These are phyloP conservation scores for Lathyrus aphaca DNA, from an alignment of 306 rosid species.

Conservation along the genomic window DNA sequence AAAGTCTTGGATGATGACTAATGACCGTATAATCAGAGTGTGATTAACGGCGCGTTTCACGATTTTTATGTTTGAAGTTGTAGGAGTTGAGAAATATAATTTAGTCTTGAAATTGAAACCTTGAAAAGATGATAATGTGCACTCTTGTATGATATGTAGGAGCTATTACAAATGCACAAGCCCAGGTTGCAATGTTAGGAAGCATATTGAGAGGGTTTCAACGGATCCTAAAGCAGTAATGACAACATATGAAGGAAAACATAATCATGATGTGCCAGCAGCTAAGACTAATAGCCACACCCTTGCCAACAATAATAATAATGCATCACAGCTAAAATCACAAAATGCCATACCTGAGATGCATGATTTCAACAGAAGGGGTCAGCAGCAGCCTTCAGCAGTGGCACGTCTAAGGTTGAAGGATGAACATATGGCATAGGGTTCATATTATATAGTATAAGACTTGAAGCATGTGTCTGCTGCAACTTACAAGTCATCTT, in stretches of 20 bases:
- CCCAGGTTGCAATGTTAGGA: slow-evolving; percentile 74
- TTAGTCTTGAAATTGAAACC: background rate
- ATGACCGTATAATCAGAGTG: no score
- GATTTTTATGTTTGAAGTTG: background rate
- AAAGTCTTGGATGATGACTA: no score
- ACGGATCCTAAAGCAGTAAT: slow-evolving; percentile 87
- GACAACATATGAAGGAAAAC: slow-evolving; percentile 91
- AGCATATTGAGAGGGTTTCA: slow-evolving; percentile 86
- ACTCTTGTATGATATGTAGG: slow-evolving; percentile 48
- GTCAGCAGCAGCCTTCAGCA: slow-evolving; percentile 45
- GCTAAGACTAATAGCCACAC: slow-evolving; percentile 73
- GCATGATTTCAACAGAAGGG: slow-evolving; percentile 41
- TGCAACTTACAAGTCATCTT: slow-evolving; percentile 30
- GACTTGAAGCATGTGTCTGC: slow-evolving; percentile 21
- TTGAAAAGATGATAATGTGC: background rate
- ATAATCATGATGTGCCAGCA: slow-evolving; percentile 82
- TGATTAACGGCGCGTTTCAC: background rate
- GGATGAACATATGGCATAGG: slow-evolving; percentile 68
- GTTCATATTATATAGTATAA: slow-evolving; percentile 8
- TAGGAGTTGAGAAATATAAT: background rate
- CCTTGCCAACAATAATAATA: slow-evolving; percentile 46
- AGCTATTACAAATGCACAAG: slow-evolving; percentile 93
- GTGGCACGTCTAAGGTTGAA: slow-evolving; percentile 63
- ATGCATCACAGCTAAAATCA: slow-evolving; percentile 47
- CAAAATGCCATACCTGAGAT: slow-evolving; percentile 45